phyloP scores from a whole-genome alignment of 495 filamentous ascomycete species.

The Penicillium bovifimosum region DNA sequence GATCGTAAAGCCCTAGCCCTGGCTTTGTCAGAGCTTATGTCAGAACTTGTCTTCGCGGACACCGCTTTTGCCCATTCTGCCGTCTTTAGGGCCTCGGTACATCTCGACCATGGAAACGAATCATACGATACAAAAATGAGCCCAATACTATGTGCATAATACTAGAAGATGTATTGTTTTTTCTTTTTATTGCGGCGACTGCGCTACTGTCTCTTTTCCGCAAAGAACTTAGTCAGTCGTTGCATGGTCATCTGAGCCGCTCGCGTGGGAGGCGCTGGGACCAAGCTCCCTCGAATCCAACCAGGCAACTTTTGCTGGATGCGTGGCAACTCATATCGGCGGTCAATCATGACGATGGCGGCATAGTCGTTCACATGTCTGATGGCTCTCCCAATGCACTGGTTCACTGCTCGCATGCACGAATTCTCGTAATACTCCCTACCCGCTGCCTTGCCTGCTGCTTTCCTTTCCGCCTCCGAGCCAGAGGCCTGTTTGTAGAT shows the following conservation, averaged over 20 bases:
- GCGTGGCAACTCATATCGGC: slow-evolving; percentile 60
- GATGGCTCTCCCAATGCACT: slow-evolving; percentile 90
- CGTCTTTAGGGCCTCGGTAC: neutral
- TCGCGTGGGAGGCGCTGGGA: slow-evolving; percentile 14
- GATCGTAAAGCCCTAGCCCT: slow-evolving; percentile 27
- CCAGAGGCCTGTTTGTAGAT: slow-evolving; percentile 41
- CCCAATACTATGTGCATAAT: neutral
- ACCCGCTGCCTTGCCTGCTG: slow-evolving; percentile 55
- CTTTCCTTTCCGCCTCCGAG: slow-evolving; percentile 30
- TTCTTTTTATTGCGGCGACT: neutral
- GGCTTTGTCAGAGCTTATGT: slow-evolving; percentile 6
- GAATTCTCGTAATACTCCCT: slow-evolving; percentile 90
- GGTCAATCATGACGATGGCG: slow-evolving; percentile 78
- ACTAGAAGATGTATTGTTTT: neutral
- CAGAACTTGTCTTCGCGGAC: neutral
- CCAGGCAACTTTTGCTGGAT: slow-evolving; percentile 76
- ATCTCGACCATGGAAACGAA: neutral
- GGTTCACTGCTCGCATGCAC: slow-evolving; percentile 95
- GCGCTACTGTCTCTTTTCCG: slow-evolving; percentile 1
- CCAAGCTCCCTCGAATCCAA: slow-evolving; percentile 66
- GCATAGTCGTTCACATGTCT: slow-evolving; percentile 86
- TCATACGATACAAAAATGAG: neutral
- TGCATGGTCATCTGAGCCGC: slow-evolving; percentile 26
- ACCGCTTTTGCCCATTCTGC: slow-evolving; percentile 7
- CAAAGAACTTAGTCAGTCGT: slow-evolving; percentile 36